phyloP scores from a whole-genome alignment of 768 basidiomycete species.

The Pleurotus cornucopiae region DNA sequence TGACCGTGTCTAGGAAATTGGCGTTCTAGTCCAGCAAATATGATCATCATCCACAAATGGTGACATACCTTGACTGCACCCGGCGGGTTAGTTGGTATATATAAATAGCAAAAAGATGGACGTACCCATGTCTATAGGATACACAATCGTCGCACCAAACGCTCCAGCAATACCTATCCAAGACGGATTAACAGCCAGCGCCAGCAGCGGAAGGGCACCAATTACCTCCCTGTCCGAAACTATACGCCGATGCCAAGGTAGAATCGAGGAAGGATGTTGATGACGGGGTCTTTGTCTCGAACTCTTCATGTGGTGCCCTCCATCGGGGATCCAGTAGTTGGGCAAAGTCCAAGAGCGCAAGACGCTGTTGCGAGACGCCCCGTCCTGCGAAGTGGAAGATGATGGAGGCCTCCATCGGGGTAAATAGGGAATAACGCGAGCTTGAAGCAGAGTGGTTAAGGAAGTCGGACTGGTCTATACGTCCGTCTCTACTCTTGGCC shows the following conservation, averaged over 20 bases:
- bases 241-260: slow-evolving; percentile 73
- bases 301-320: slow-evolving; percentile 63
- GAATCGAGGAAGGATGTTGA: slow-evolving; percentile 45
- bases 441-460: slow-evolving; percentile 80
- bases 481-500: slow-evolving; percentile 87
- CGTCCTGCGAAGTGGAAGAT: slow-evolving; percentile 97
- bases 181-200: slow-evolving; percentile 10
- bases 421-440: slow-evolving; percentile 92
- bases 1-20: slow-evolving; percentile 52
- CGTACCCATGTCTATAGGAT: slow-evolving; percentile 91
- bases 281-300: slow-evolving; percentile 24
- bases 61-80: slow-evolving; percentile 65
- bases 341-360: slow-evolving; percentile 87
- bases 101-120: slow-evolving; percentile 13
- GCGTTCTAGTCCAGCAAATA: background rate
- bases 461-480: slow-evolving; percentile 95
- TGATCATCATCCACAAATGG: background rate
- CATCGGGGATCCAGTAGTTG: slow-evolving; percentile 90
- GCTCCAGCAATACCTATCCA: slow-evolving; percentile 80
- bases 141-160: slow-evolving; percentile 94
- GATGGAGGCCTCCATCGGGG: slow-evolving; percentile 97
- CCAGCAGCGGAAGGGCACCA: background rate
- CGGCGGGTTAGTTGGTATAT: slow-evolving; percentile 11
- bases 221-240: slow-evolving; percentile 80
- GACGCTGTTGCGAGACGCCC: slow-evolving; percentile 62